Conservation (phyloP, 2,329 filamentous ascomycete genomes). For the Fusarium piperis region DNA sequence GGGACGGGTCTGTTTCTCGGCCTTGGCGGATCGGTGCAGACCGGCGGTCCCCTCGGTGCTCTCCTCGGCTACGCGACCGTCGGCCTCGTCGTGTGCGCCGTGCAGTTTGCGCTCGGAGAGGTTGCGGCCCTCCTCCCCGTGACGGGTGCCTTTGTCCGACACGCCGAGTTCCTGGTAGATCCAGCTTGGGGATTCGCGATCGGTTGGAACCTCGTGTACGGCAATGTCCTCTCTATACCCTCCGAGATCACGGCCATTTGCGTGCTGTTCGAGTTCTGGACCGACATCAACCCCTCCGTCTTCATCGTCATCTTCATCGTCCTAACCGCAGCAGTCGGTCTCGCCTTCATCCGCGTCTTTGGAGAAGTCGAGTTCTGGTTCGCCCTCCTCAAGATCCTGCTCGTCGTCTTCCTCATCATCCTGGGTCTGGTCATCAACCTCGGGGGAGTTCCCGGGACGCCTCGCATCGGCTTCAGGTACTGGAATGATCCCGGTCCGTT, state of each 20-base stretch:
- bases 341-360: conserved; percentile 61
- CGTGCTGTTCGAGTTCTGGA: conserved; percentile 52
- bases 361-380: conserved; percentile 65
- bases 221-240: conserved; percentile 60
- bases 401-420: conserved; percentile 61
- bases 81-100: conserved; percentile 58
- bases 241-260: conserved; percentile 60
- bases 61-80: conserved; percentile 57
- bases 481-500: conserved; percentile 71
- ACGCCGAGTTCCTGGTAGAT: conserved; percentile 61
- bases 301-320: conserved; percentile 41
- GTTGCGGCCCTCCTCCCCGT: conserved; percentile 59
- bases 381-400: conserved; percentile 59
- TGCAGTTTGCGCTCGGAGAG: conserved; percentile 61
- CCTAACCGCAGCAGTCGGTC: conserved; percentile 36
- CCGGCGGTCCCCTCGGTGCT: conserved; percentile 51
- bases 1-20: conserved; percentile 50
- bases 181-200: conserved; percentile 65
- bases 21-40: conserved; percentile 55
- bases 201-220: conserved; percentile 62
- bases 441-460: conserved; percentile 35
- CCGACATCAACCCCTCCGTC: conserved; percentile 42
- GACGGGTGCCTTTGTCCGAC: conserved; percentile 59
- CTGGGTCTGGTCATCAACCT: conserved; percentile 53
- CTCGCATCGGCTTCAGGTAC: conserved; percentile 38